Percentiles rank a stretch among this genome's conserved stretches.
These are phyloP conservation scores for Blastocladiella britannica DNA, from an alignment of 192 early-diverging fungal genomes.

Conservation along the genomic window DNA sequence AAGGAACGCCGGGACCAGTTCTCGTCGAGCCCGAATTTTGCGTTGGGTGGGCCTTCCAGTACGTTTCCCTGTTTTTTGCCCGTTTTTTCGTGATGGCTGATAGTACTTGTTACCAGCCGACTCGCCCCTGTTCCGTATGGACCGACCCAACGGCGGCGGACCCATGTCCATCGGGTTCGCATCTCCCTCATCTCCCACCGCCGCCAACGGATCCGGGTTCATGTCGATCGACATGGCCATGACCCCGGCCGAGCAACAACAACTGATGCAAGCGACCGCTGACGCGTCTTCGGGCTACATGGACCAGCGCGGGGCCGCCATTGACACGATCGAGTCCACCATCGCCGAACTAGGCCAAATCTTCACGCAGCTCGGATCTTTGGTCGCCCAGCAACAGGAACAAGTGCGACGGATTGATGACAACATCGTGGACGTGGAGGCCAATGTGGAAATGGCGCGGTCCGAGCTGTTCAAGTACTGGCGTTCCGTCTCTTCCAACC, in stretches of 20 bases:
- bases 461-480: constrained; percentile 80
- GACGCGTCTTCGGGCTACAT: constrained; percentile 58
- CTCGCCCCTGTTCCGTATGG: too few relatives aligned
- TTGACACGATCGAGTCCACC: constrained; percentile 89
- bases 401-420: constrained; percentile 81
- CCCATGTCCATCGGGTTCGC: constrained; percentile 7
- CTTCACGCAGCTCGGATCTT: constrained; percentile 63
- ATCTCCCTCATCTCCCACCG: background rate
- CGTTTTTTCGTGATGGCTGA: constrained; percentile 3
- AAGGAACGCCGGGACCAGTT: constrained; percentile 82
- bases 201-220: background rate
- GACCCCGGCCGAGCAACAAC: constrained; percentile 32
- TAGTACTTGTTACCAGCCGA: too few relatives aligned
- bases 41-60: constrained; percentile 1
- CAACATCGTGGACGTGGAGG: constrained; percentile 77
- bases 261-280: constrained; percentile 44
- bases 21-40: constrained; percentile 23
- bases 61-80: background rate
- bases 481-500: constrained; percentile 73
- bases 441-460: constrained; percentile 77
- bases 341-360: constrained; percentile 86
- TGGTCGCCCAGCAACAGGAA: constrained; percentile 72
- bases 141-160: constrained; percentile 20
- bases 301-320: constrained; percentile 70
- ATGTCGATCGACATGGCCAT: background rate